Conservation (phyloP, 139 green algal species). For the Micractinium sp. region DNA sequence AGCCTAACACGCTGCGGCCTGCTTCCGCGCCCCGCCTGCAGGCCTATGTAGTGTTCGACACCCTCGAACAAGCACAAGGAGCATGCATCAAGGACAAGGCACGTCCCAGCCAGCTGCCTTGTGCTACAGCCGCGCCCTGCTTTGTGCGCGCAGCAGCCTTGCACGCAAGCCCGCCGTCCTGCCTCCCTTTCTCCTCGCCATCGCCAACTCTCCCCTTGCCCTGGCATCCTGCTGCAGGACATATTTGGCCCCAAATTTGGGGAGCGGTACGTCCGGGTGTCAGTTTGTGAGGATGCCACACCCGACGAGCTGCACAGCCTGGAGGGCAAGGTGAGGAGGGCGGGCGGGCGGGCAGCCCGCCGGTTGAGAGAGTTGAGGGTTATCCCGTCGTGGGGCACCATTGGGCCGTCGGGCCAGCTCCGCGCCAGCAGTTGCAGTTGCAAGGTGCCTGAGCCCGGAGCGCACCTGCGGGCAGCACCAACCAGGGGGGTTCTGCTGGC, state of each 20-base stretch:
- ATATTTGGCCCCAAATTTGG: slow-evolving; percentile 77
- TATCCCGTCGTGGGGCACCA: too few relatives aligned
- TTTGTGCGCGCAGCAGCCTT: neutral
- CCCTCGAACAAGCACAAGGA: slow-evolving; percentile 57
- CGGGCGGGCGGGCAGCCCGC: neutral
- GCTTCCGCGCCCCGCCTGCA: slow-evolving; percentile 25
- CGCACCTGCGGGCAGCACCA: too few relatives aligned
- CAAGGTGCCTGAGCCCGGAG: too few relatives aligned
- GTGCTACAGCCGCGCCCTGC: neutral
- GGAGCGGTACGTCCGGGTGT: slow-evolving; percentile 81
- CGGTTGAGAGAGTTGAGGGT: too few relatives aligned
- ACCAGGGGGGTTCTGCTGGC: too few relatives aligned
- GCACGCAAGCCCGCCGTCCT: neutral
- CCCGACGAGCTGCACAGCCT: slow-evolving; percentile 60
- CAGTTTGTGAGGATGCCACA: slow-evolving; percentile 67
- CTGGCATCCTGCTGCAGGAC: slow-evolving; percentile 40
- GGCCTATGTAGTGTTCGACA: slow-evolving; percentile 75
- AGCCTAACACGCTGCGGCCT: neutral
- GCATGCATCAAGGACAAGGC: slow-evolving; percentile 69
- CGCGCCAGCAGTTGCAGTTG: too few relatives aligned
- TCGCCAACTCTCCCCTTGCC: neutral
- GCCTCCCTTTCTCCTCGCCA: too few relatives aligned
- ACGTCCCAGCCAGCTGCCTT: neutral
- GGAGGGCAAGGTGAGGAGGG: slow-evolving; percentile 18
- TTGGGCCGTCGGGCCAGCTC: too few relatives aligned